Evolutionary conservation across 495 filamentous ascomycete species (phyloP), one percentile per base, ranked within the genome.

Genomic region (Zalerion maritima): DNA sequence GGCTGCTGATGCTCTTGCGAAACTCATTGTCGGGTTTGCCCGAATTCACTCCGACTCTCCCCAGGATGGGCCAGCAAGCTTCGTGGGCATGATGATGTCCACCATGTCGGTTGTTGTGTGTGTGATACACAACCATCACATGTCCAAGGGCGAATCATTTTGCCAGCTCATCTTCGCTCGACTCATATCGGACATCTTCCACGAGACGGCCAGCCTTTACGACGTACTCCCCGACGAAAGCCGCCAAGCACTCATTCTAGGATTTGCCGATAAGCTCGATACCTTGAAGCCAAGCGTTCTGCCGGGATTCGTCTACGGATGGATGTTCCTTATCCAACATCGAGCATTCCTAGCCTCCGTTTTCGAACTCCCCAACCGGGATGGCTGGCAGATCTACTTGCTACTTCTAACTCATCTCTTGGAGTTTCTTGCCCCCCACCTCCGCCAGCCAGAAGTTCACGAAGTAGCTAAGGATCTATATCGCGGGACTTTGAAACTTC

Each of bases 101-200:
- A 72, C 86, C 32, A 52, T 93, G 2, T 71, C 75, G 6, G 50
- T 93, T 9, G 57, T 86, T 23, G 67, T 87, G 4, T 50, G 96
- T 28, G 71, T 94, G 8, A 62, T 94, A 28, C 89, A 80, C 49
- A 70, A 83, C 35, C 83, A 94, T 40, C 78, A 92, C 37, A 63
- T 81, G 22, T 84, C 71, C 51, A 71, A 78, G 25, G 80, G 74
- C 4, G 84, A 94, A 22, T 62, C 57, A 14, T 91, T 91, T 63
- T 85, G 77, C 43, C 78, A 84, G 42, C 78, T 78, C 26, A 80
- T 89, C 31, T 94, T 94, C 62, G 85, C 81, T 71, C 72, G 89
- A 14, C 66, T 96, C 29, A 86, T 93, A 48, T 84, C 86, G 1
- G 78, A 72, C 41, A 65, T 94, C 20, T 59, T 94, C 3, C 82